Base-by-base conservation (phyloP, 352 stramenopile species). In the Phytophthora syringae region DNA sequence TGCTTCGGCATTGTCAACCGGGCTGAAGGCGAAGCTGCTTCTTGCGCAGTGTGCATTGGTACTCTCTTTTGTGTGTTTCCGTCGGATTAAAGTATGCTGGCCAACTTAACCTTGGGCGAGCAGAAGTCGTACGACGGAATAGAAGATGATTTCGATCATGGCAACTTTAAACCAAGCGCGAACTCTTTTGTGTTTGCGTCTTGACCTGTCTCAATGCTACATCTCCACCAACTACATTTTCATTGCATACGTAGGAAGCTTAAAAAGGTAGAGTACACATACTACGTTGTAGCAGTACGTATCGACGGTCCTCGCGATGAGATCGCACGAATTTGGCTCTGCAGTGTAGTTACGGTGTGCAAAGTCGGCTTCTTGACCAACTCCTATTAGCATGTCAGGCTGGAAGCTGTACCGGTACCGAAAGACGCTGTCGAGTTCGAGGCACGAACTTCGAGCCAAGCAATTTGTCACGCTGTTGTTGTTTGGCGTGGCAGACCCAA, bases 201-300 rank as follows among this genome's bases (percentile, higher is more conserved):
- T 92, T 94, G 85, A 94, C 85, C 85, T 94, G 85, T 94, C 85
- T 94, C 83, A 92, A 81, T 58, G 85, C 85, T 75, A 93, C 80
- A 93, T 82, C 49, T 47, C 25, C 11, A 67, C 45, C 36, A 42
- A 52, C 9, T 70, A 2, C 15, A 49, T 54, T 48, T 32, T 18
- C 37, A 25, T 57, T 66, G 28, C 32, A 66, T 65, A 20, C 30
- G n/a, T 57, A 25, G 57, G 16, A 30, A 49, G 16, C 10, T 42
- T n/a, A n/a, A n/a, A n/a, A n/a, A n/a, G n/a, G n/a, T n/a, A n/a
- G n/a, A n/a, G n/a, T n/a, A n/a, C n/a, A n/a, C n/a, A n/a, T n/a
- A n/a, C n/a, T n/a, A n/a, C n/a, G n/a, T n/a, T n/a, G n/a, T n/a
- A n/a, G n/a, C n/a, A n/a, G n/a, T n/a, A n/a, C n/a, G n/a, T n/a